Conservation (phyloP, 2,329 filamentous ascomycete genomes). For the Talaromyces atroroseus region DNA sequence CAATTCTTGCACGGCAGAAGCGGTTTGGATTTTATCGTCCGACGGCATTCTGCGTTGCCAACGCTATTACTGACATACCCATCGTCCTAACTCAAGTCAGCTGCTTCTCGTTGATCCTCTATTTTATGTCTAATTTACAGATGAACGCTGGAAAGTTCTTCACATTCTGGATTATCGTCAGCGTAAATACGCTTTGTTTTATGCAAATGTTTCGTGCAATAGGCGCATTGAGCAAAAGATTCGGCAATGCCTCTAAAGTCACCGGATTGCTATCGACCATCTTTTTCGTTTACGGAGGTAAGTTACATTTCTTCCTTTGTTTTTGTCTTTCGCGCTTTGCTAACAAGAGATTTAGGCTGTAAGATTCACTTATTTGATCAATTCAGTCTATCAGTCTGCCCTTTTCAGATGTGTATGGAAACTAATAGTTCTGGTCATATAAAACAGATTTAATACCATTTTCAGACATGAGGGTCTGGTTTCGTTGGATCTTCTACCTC, state of each 20-base stretch:
- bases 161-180: conserved; percentile 52
- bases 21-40: conserved; percentile 62
- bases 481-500: conserved; percentile 57
- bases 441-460: conserved; percentile 59
- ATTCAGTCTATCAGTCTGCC: too few species aligned
- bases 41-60: conserved; percentile 52
- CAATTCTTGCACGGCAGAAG: conserved; percentile 63
- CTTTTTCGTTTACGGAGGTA: conserved; percentile 50
- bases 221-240: conserved; percentile 41
- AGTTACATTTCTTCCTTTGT: not conserved
- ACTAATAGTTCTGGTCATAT: too few species aligned
- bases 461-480: conserved; percentile 57
- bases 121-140: conserved; percentile 53
- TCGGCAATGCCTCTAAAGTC: conserved; percentile 45
- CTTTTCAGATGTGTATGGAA: too few species aligned
- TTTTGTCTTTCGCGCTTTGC: too few species aligned
- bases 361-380: too few species aligned
- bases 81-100: conserved; percentile 52
- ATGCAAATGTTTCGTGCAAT: conserved; percentile 48
- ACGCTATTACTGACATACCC: conserved; percentile 52
- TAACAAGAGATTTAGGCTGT: too few species aligned
- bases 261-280: conserved; percentile 36
- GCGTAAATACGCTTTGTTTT: conserved; percentile 45
- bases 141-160: conserved; percentile 55
- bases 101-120: conserved; percentile 55